phyloP scores from a whole-genome alignment of 208 protist genomes.

The Trypanosoma scelopori region DNA sequence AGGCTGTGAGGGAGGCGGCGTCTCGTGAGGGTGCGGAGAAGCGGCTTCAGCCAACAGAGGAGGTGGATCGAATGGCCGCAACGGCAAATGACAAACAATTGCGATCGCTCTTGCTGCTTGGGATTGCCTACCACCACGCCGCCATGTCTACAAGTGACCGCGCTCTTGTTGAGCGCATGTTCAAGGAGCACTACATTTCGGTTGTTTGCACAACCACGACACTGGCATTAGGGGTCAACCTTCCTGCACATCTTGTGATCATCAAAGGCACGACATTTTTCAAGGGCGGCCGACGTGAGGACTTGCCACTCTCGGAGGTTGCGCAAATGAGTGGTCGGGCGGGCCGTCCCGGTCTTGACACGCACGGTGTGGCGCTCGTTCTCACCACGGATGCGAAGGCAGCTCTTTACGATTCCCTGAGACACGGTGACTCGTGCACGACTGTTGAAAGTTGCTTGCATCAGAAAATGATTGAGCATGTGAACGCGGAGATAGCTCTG shows the following conservation, averaged over 20 bases:
- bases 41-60: conserved; percentile 41
- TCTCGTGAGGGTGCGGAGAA: conserved; percentile 29
- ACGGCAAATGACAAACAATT: conserved; percentile 74
- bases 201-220: conserved; percentile 93
- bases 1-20: conserved; percentile 51
- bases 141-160: conserved; percentile 77
- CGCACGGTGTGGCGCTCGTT: conserved; percentile 83
- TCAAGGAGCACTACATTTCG: conserved; percentile 76
- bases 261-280: conserved; percentile 99
- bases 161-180: conserved; percentile 83
- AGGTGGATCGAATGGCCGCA: conserved; percentile 30
- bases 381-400: conserved; percentile 76
- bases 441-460: conserved; percentile 84
- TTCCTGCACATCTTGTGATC: conserved; percentile 92
- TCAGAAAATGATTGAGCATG: conserved; percentile 89
- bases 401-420: conserved; percentile 59
- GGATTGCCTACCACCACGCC: conserved; percentile 89
- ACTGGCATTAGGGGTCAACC: conserved; percentile 92
- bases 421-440: conserved; percentile 39
- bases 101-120: conserved; percentile 50
- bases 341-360: conserved; percentile 86
- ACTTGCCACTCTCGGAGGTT: conserved; percentile 97
- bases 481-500: conserved; percentile 93
- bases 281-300: conserved; percentile 91
- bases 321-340: conserved; percentile 98